Conservation (phyloP, 2,329 filamentous ascomycete species). For the Alternaria atra region DNA sequence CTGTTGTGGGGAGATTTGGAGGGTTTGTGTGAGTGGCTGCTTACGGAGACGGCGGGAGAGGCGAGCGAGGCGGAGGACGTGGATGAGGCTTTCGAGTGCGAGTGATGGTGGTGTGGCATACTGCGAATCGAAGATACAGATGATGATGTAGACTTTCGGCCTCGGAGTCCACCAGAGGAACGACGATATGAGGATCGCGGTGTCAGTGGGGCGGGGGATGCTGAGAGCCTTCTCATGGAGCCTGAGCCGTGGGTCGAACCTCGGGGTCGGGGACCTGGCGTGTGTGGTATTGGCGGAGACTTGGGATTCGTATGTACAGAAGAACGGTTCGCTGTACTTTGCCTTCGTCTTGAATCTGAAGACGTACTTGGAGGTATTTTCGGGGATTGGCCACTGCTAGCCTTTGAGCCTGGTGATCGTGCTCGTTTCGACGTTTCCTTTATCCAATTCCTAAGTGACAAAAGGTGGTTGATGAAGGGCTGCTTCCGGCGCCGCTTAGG, state of each 20-base stretch:
- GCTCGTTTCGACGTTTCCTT: slow-evolving; percentile 64
- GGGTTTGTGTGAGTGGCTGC: slow-evolving; percentile 71
- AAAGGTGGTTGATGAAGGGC: slow-evolving; percentile 72
- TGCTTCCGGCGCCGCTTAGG: slow-evolving; percentile 67
- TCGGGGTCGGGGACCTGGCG: slow-evolving; percentile 48
- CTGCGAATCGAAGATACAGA: slow-evolving; percentile 93
- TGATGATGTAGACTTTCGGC: slow-evolving; percentile 94
- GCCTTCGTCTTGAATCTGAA: slow-evolving; percentile 45
- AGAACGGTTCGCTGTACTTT: slow-evolving; percentile 47
- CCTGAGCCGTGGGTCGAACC: slow-evolving; percentile 55
- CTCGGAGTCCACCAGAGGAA: slow-evolving; percentile 82
- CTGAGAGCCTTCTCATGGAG: slow-evolving; percentile 69
- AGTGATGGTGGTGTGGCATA: slow-evolving; percentile 77
- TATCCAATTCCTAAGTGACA: slow-evolving; percentile 76
- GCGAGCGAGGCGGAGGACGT: slow-evolving; percentile 78
- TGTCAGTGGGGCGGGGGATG: slow-evolving; percentile 87
- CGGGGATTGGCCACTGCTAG: slow-evolving; percentile 46
- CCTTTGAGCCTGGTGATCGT: slow-evolving; percentile 47
- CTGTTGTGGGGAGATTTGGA: slow-evolving; percentile 81
- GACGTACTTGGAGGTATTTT: slow-evolving; percentile 40
- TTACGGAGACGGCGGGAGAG: slow-evolving; percentile 54
- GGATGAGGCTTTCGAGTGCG: slow-evolving; percentile 93
- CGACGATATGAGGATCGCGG: slow-evolving; percentile 87
- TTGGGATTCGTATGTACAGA: slow-evolving; percentile 51
- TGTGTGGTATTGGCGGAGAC: slow-evolving; percentile 49